A percentile compares a stretch with the other conserved stretches of the same genome.
phyloP scores from a whole-genome alignment of 768 basidiomycete species.

The Kwoniella heveanensis region DNA sequence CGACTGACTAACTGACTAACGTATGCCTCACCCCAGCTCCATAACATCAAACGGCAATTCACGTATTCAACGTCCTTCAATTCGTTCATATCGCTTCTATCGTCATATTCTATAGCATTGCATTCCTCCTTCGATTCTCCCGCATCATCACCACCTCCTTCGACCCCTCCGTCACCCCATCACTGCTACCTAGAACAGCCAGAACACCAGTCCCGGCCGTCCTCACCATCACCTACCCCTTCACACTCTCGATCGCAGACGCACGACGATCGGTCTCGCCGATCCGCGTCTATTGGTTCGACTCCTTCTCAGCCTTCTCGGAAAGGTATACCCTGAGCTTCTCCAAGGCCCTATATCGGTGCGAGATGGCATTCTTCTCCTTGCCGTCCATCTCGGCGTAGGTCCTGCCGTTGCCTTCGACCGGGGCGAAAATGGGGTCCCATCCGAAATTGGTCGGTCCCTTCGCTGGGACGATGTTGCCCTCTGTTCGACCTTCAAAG shows the following conservation, averaged over 20 bases:
- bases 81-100: slow-evolving; percentile 11
- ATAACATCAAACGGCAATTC: slow-evolving; percentile 25
- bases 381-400: slow-evolving; percentile 70
- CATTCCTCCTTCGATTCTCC: slow-evolving; percentile 15
- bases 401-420: slow-evolving; percentile 72
- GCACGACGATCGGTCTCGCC: not conserved
- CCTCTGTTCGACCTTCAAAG: slow-evolving; percentile 85
- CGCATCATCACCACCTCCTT: not conserved
- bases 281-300: no score
- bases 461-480: slow-evolving; percentile 81
- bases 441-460: slow-evolving; percentile 83
- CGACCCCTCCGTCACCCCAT: slow-evolving; percentile 5
- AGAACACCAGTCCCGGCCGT: not conserved
- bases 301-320: slow-evolving; percentile 32
- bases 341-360: slow-evolving; percentile 69
- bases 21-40: slow-evolving; percentile 12
- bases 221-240: slow-evolving; percentile 3
- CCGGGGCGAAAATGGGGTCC: slow-evolving; percentile 83
- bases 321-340: slow-evolving; percentile 61
- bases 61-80: slow-evolving; percentile 23
- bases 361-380: slow-evolving; percentile 69
- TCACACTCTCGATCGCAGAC: not conserved
- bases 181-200: not conserved
- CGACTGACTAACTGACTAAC: not conserved
- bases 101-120: slow-evolving; percentile 10